Evolutionary conservation across 2,329 filamentous ascomycete species (phyloP).

Genomic region (Beauveria asiatica): DNA sequence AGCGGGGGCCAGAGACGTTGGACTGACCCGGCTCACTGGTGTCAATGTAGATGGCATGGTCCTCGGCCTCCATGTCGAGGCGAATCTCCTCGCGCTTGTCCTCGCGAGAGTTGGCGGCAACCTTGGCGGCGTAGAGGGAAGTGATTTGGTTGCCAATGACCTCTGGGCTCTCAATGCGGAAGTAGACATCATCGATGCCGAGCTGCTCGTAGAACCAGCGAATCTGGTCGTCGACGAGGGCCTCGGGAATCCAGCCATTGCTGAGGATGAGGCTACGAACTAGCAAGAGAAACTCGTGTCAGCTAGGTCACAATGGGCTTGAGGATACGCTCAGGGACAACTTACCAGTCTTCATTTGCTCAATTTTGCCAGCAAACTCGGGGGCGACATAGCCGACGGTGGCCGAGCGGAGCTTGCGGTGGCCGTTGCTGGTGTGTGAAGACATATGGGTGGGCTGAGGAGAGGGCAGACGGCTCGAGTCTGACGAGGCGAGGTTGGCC

Average conservation of each 20-base stretch:
- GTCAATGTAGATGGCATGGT: constrained; percentile 98
- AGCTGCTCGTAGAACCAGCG: constrained; percentile 97
- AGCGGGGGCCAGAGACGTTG: constrained; percentile 70
- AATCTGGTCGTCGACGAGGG: constrained; percentile 77
- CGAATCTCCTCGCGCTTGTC: constrained; percentile 93
- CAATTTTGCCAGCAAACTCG: constrained; percentile 83
- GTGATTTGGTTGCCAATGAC: constrained; percentile 92
- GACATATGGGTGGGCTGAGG: constrained; percentile 73
- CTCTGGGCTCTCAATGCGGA: constrained; percentile 77
- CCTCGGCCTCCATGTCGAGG: constrained; percentile 85
- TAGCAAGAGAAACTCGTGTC: constrained; percentile 24
- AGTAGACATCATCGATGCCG: constrained; percentile 98
- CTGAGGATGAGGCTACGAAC: constrained; percentile 74
- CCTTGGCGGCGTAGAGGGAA: constrained; percentile 92
- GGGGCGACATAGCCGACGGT: constrained; percentile 92
- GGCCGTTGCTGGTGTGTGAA: constrained; percentile 49
- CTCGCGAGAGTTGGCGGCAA: constrained; percentile 84
- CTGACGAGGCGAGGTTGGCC: constrained; percentile 31
- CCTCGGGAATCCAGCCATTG: constrained; percentile 76
- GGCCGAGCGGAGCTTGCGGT: constrained; percentile 73
- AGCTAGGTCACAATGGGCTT: background rate
- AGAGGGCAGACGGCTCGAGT: constrained; percentile 60
- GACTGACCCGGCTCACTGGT: constrained; percentile 85
- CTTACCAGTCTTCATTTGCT: constrained; percentile 78
- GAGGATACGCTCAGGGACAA: background rate